Evolutionary conservation across 2,329 filamentous ascomycete genomes (phyloP), one percentile per base, ranked within the genome.

Genomic region (Conoideocrella luteorostrata): DNA sequence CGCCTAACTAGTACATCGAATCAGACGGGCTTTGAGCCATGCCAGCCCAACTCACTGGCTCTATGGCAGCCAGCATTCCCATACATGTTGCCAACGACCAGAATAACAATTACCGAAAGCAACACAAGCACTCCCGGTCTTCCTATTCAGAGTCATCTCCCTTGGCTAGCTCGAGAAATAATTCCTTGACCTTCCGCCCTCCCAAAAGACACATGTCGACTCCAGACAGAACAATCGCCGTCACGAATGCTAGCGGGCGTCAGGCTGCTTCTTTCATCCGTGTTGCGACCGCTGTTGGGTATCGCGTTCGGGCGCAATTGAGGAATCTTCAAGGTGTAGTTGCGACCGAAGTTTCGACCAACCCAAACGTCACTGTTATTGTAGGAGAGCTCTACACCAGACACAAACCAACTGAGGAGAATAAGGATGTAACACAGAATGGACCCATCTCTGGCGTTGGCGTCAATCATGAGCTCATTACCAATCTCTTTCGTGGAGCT

Each of bases 251-350:
- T 61, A 91, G 88, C 63, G 93, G 93, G 59, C 86, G 93, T 56
- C 93, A 98, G 73, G 89, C 91, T 52, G 91, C 91, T 46, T 96
- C 90, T 47, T 82, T 98, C 58, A 93, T 96, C 56, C 86, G 93
- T 54, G 89, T 95, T 60, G 91, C 91, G 46, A 88, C 88, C 35
- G 93, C 93, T 47, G 84, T 97, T 44, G 93, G 93, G 52, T 97
- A 93, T 72, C 81, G 84, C 63, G 91, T 98, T 45, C 86, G 88
- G 58, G 93, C 90, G 23, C 93, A 97, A 69, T 76, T 97, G 64
- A 81, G 89, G 58, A 91, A 88, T 56, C 78, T 86, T 50, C 86
- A 93, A 58, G 88, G 88, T 44, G 78, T 95, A 39, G 88, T 97
- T 45, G 89, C 90, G 30, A 82, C 86, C 47, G 93, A 97, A 65